These are phyloP conservation scores for Fusarium graminum DNA, from an alignment of 2,329 filamentous ascomycete genomes.

Conservation along the genomic window DNA sequence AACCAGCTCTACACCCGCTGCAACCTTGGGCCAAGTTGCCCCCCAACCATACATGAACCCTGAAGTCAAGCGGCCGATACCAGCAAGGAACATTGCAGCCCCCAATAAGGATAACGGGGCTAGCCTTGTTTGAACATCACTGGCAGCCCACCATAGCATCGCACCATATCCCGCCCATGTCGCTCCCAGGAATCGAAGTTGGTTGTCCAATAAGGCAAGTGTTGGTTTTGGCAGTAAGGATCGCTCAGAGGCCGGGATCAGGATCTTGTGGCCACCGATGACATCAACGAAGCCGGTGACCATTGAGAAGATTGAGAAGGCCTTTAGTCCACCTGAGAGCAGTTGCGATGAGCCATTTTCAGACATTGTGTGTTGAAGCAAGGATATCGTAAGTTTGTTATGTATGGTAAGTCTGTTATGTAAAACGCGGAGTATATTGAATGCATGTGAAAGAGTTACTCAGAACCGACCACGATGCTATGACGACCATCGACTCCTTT, in stretches of 20 bases:
- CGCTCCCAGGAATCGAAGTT: constrained; percentile 17
- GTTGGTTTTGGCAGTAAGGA: background rate
- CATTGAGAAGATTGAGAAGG: constrained; percentile 19
- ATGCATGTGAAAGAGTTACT: background rate
- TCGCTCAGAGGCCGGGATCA: constrained; percentile 9
- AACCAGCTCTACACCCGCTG: background rate
- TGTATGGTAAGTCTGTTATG: background rate
- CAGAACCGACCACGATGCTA: accelerated
- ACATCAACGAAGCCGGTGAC: background rate
- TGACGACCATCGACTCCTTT: accelerated
- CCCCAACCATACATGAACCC: constrained; percentile 10
- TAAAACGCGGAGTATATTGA: accelerated
- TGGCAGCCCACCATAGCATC: background rate
- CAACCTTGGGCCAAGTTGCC: constrained; percentile 13
- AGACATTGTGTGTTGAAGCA: background rate
- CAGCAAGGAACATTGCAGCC: background rate
- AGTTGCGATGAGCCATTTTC: constrained; percentile 3
- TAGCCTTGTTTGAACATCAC: background rate
- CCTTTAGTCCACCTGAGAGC: background rate
- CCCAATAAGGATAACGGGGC: background rate
- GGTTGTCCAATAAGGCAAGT: constrained; percentile 6
- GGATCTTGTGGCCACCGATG: background rate
- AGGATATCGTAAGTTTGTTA: background rate
- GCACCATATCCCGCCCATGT: constrained; percentile 19
- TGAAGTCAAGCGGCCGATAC: background rate